Evolutionary conservation across 495 filamentous ascomycete species (phyloP).

Genomic region (Immersiella caudata): DNA sequence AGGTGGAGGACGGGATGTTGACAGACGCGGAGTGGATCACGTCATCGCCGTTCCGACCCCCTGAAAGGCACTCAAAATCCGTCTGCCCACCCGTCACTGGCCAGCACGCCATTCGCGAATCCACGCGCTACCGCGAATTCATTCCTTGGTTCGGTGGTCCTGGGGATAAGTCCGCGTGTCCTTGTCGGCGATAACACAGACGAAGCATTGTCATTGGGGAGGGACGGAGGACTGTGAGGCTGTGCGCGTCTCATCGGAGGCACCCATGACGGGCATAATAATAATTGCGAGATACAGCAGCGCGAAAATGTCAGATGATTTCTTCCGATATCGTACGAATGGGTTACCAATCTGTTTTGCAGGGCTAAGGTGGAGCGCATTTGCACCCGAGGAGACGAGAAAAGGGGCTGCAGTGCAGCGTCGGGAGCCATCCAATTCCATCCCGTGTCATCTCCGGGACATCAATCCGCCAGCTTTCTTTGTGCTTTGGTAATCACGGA

Average conservation of each 20-base stretch:
- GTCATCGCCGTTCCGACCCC: slow-evolving; percentile 25
- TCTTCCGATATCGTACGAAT: not conserved
- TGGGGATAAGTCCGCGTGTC: not conserved
- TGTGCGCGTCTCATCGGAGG: not conserved
- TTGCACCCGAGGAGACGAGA: not conserved
- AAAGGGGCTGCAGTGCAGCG: not conserved
- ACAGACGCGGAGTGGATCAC: slow-evolving; percentile 34
- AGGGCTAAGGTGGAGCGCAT: not conserved
- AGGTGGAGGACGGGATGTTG: slow-evolving; percentile 26
- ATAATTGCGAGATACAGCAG: not conserved
- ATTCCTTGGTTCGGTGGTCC: not conserved
- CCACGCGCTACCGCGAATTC: not conserved
- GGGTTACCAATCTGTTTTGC: not conserved
- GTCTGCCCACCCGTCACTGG: not conserved
- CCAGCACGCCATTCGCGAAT: slow-evolving; percentile 13
- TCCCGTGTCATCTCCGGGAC: too few species aligned
- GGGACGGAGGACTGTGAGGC: not conserved
- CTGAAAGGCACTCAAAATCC: not conserved
- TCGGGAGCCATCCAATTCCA: too few species aligned
- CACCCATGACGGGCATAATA: not conserved
- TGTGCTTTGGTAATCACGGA: too few species aligned
- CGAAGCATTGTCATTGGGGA: not conserved
- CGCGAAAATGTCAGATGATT: not conserved
- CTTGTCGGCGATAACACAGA: not conserved
- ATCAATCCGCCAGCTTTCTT: too few species aligned